A percentile compares a stretch with the other conserved stretches of the same genome.
Conservation (phyloP, 352 stramenopile genomes). For the Globisporangium cystogenes region DNA sequence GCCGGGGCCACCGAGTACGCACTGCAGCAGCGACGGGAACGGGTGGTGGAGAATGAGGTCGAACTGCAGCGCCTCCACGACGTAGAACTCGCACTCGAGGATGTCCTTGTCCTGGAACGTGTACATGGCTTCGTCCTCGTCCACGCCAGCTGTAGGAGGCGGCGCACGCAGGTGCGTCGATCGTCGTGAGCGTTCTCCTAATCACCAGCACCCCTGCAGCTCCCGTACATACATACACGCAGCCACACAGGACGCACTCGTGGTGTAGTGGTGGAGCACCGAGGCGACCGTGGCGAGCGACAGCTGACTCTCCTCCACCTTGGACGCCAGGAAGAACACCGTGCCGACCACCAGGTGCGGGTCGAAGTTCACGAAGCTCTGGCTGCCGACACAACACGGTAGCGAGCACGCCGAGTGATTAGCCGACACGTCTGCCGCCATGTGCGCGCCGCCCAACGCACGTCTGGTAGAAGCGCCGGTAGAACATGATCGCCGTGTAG, state of each 20-base stretch:
- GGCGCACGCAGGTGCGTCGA: too few species aligned
- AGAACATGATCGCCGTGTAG: conserved; percentile 88
- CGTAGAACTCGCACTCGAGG: conserved; percentile 88
- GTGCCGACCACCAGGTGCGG: conserved; percentile 81
- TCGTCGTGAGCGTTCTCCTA: too few species aligned
- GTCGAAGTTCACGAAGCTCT: conserved; percentile 89
- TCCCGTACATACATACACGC: neutral
- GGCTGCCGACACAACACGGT: conserved; percentile 28
- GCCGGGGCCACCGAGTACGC: conserved; percentile 13
- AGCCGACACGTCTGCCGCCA: neutral
- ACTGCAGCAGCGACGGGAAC: conserved; percentile 81
- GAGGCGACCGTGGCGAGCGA: conserved; percentile 75
- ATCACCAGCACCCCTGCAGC: too few species aligned
- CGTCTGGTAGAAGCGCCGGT: conserved; percentile 88
- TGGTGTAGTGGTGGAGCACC: conserved; percentile 83
- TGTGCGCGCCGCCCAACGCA: conserved; percentile 18
- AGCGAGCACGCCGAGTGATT: too few species aligned
- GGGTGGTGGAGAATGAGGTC: conserved; percentile 86
- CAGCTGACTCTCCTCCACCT: conserved; percentile 84
- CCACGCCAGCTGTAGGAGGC: conserved; percentile 53
- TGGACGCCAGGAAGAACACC: conserved; percentile 83
- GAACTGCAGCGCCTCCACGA: conserved; percentile 84
- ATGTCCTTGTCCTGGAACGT: conserved; percentile 89
- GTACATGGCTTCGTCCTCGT: conserved; percentile 86
- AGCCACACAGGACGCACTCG: conserved; percentile 36